These are phyloP conservation scores for Oligophagozyma castellii DNA, from an alignment of 1,139 yeast species.

Conservation along the genomic window DNA sequence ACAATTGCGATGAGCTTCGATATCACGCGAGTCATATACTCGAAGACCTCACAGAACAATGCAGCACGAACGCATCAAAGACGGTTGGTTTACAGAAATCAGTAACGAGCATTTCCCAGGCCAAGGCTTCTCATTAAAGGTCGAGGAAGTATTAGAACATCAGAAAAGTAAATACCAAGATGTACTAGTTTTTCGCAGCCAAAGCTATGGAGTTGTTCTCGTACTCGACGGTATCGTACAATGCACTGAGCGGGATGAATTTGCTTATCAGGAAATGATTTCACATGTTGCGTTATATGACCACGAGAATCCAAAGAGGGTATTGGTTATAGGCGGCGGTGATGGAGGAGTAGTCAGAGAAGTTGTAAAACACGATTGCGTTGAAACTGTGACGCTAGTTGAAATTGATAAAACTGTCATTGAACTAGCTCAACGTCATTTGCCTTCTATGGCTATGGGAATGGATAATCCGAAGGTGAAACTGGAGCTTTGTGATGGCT, in stretches of 20 bases:
- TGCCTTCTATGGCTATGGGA: conserved; percentile 70
- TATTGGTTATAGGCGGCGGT: conserved; percentile 88
- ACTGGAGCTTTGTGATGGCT: conserved; percentile 78
- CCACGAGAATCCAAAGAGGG: conserved; percentile 77
- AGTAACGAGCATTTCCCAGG: conserved; percentile 92
- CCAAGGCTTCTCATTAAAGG: conserved; percentile 79
- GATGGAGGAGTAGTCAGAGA: conserved; percentile 94
- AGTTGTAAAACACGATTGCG: conserved; percentile 65
- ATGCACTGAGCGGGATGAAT: conserved; percentile 89
- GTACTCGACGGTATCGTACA: conserved; percentile 87
- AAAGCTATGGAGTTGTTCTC: conserved; percentile 78
- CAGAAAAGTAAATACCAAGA: conserved; percentile 79
- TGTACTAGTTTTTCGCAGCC: conserved; percentile 72
- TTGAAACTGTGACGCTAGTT: conserved; percentile 64
- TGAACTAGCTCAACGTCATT: conserved; percentile 53
- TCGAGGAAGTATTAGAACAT: conserved; percentile 62
- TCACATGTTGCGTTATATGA: conserved; percentile 77
- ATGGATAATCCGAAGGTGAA: conserved; percentile 60
- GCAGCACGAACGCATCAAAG: conserved; percentile 25
- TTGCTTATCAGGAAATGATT: conserved; percentile 91
- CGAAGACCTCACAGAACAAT: no score
- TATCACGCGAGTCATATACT: no score
- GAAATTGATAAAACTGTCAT: conserved; percentile 89
- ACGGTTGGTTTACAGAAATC: conserved; percentile 90
- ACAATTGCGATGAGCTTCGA: no score